Percentiles rank a stretch among this genome's conserved stretches.
Evolutionary conservation across 768 basidiomycete species (phyloP).

Genomic region (Filobasidium floriforme): DNA sequence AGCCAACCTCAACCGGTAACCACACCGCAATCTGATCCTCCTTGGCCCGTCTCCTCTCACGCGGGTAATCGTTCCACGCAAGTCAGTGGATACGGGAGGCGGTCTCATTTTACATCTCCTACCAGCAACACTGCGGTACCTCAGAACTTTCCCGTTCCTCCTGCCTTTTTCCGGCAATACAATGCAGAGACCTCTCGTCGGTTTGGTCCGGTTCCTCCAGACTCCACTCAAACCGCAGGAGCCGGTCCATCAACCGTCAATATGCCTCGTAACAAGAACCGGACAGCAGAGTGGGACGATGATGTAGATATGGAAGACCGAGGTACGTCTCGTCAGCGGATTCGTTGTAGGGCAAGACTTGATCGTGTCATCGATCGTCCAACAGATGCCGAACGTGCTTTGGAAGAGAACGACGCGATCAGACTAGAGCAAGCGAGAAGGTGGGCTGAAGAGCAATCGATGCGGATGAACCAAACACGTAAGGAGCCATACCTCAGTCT

Average conservation of each 20-base stretch:
- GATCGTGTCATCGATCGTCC: background rate
- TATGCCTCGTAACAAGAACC: background rate
- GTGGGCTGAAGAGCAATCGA: conserved; percentile 1
- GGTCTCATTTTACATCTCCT: too few relatives aligned
- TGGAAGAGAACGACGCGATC: background rate
- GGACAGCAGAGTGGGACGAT: background rate
- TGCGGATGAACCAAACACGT: background rate
- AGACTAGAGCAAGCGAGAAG: conserved; percentile 2
- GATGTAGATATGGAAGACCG: background rate
- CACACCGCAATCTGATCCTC: background rate
- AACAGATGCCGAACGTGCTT: background rate
- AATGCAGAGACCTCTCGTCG: too few relatives aligned
- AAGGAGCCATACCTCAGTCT: background rate
- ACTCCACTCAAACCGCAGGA: too few relatives aligned
- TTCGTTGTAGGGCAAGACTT: too few relatives aligned
- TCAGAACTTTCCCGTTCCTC: too few relatives aligned
- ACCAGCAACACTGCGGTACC: too few relatives aligned
- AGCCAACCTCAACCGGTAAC: too few relatives aligned
- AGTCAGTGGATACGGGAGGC: too few relatives aligned
- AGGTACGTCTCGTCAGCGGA: background rate
- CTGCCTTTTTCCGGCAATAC: too few relatives aligned
- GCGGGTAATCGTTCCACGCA: too few relatives aligned
- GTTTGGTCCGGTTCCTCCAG: too few relatives aligned
- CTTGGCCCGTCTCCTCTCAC: background rate
- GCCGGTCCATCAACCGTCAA: too few relatives aligned